Evolutionary conservation across 139 green algal genomes (phyloP).

Genomic region (Chara braunii): DNA sequence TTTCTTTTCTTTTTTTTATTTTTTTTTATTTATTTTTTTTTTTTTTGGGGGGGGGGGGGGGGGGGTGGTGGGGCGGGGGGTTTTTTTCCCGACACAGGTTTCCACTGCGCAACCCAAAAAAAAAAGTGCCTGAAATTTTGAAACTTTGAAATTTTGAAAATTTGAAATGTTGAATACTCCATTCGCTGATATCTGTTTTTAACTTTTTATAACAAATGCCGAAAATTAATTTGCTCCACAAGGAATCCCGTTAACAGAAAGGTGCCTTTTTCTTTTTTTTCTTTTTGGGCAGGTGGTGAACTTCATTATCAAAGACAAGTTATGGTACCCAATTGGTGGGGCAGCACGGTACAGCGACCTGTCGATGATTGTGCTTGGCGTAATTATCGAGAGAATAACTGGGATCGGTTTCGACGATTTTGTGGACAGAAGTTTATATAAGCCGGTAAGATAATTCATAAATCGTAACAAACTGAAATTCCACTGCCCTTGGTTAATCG

Average conservation of each 20-base stretch:
- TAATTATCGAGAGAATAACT: conserved; percentile 32
- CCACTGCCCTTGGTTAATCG: too few species aligned
- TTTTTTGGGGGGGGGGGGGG: too few species aligned
- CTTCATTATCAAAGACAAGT: conserved; percentile 37
- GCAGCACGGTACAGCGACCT: conserved; percentile 43
- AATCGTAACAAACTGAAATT: too few species aligned
- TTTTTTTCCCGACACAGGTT: too few species aligned
- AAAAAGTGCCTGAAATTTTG: conserved; percentile 2
- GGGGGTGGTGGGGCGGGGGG: too few species aligned
- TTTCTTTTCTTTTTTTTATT: too few species aligned
- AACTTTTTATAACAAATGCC: neutral
- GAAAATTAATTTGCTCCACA: neutral
- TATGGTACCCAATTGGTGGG: conserved; percentile 27
- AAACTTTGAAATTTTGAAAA: neutral
- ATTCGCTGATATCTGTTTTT: neutral
- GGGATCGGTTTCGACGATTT: conserved; percentile 23
- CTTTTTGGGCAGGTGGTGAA: conserved; percentile 18
- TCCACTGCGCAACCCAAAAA: too few species aligned
- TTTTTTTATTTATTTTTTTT: too few species aligned
- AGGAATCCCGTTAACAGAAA: neutral
- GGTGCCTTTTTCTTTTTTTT: neutral
- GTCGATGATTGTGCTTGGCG: conserved; percentile 46
- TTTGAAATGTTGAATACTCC: neutral
- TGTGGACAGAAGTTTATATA: conserved; percentile 23
- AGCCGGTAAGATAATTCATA: conserved; percentile 22